These are phyloP conservation scores for Carallia pectinifolia DNA, from an alignment of 345 rosid species.

Conservation along the genomic window DNA sequence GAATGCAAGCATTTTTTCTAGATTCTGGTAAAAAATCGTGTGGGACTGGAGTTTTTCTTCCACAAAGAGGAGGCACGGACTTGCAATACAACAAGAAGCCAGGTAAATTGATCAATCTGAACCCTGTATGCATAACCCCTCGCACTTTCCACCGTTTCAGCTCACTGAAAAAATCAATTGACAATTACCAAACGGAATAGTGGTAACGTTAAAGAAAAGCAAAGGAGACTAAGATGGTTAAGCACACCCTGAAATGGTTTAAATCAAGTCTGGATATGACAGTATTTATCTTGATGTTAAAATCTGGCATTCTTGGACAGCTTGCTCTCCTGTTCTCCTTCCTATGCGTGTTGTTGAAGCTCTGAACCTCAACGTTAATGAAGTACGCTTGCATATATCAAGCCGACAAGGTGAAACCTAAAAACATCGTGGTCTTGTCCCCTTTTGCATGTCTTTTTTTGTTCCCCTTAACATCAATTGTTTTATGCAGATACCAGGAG, in stretches of 20 bases:
- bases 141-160: no score
- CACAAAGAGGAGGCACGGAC: slow-evolving; percentile 39
- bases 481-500: slow-evolving; percentile 17
- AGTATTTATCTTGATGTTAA: not conserved
- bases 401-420: slow-evolving; percentile 26
- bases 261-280: not conserved
- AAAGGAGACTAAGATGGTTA: not conserved
- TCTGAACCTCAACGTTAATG: slow-evolving; percentile 41
- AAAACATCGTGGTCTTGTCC: not conserved
- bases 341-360: slow-evolving; percentile 48
- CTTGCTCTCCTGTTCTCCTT: slow-evolving; percentile 44
- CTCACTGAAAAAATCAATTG: not conserved
- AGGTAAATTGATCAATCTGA: slow-evolving; percentile 32
- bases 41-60: slow-evolving; percentile 93
- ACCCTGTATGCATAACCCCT: no score
- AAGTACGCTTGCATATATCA: slow-evolving; percentile 32
- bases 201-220: not conserved
- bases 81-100: slow-evolving; percentile 46
- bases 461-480: not conserved
- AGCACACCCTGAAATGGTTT: no score
- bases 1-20: slow-evolving; percentile 81
- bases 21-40: slow-evolving; percentile 54
- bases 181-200: not conserved
- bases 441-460: not conserved
- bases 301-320: slow-evolving; percentile 18